These are phyloP conservation scores for Botrytis pseudocinerea DNA, from an alignment of 2,329 filamentous ascomycete genomes.

Conservation along the genomic window DNA sequence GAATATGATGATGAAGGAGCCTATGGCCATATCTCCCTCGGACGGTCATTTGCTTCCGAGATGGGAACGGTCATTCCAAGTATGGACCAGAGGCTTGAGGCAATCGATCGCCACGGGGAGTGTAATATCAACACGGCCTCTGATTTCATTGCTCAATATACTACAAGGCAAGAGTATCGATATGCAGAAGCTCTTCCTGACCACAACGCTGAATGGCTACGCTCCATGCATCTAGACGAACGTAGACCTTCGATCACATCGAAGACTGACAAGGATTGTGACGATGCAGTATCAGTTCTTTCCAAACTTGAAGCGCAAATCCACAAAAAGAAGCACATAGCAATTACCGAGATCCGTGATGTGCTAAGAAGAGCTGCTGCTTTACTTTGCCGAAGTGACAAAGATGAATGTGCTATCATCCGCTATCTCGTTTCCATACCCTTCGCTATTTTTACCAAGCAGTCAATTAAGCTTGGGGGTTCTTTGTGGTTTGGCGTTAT, in stretches of 20 bases:
- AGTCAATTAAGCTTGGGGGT: constrained; percentile 92
- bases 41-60: constrained; percentile 90
- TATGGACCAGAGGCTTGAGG: constrained; percentile 81
- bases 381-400: constrained; percentile 75
- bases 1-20: constrained; percentile 89
- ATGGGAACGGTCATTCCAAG: constrained; percentile 84
- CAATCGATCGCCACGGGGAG: constrained; percentile 73
- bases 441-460: constrained; percentile 89
- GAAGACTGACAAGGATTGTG: constrained; percentile 54
- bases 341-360: constrained; percentile 74
- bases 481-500: constrained; percentile 97
- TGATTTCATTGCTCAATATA: constrained; percentile 96
- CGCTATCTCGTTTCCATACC: constrained; percentile 90
- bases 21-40: constrained; percentile 89
- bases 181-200: constrained; percentile 76
- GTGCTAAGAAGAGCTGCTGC: constrained; percentile 83
- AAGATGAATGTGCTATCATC: constrained; percentile 75
- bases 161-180: constrained; percentile 91
- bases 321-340: constrained; percentile 65
- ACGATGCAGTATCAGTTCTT: constrained; percentile 64
- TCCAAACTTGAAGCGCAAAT: constrained; percentile 72
- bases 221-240: constrained; percentile 56
- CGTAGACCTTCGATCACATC: constrained; percentile 47
- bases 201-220: constrained; percentile 65
- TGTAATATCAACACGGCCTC: constrained; percentile 86